Conservation (phyloP, 345 rosid species). For the Lepidium africanum region DNA sequence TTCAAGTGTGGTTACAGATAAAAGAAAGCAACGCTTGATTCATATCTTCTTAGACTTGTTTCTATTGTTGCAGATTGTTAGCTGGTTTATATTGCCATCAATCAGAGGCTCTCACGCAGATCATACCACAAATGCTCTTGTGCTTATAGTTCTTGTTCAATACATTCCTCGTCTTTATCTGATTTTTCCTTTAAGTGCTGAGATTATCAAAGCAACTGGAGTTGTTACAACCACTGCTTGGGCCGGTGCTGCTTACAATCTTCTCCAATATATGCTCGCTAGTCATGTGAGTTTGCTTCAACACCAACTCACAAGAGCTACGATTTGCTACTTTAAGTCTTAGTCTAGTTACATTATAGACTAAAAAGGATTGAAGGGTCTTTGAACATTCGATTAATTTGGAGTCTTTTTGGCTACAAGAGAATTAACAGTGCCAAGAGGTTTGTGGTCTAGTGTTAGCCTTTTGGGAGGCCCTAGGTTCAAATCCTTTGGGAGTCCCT, state of each 20-base stretch:
- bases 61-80: slow-evolving; percentile 55
- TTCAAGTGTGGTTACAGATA: not conserved
- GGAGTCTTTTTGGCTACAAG: no score
- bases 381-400: no score
- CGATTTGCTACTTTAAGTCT: not conserved
- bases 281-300: slow-evolving; percentile 57
- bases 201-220: slow-evolving; percentile 66
- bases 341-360: not conserved
- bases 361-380: no score
- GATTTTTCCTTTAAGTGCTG: slow-evolving; percentile 67
- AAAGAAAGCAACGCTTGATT: not conserved
- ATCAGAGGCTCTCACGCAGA: slow-evolving; percentile 53
- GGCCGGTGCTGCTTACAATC: slow-evolving; percentile 95
- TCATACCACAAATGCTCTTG: slow-evolving; percentile 69
- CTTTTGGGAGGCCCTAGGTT: no score
- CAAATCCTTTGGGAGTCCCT: no score
- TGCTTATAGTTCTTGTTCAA: slow-evolving; percentile 72
- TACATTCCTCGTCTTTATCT: slow-evolving; percentile 65
- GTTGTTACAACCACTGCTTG: slow-evolving; percentile 85
- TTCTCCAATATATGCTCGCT: slow-evolving; percentile 76
- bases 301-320: not conserved
- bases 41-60: not conserved
- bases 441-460: no score
- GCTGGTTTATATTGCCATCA: slow-evolving; percentile 72
- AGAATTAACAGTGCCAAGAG: no score